These are phyloP conservation scores for Phaeosphaeria sp. DNA, from an alignment of 2,329 filamentous ascomycete species.

Conservation along the genomic window DNA sequence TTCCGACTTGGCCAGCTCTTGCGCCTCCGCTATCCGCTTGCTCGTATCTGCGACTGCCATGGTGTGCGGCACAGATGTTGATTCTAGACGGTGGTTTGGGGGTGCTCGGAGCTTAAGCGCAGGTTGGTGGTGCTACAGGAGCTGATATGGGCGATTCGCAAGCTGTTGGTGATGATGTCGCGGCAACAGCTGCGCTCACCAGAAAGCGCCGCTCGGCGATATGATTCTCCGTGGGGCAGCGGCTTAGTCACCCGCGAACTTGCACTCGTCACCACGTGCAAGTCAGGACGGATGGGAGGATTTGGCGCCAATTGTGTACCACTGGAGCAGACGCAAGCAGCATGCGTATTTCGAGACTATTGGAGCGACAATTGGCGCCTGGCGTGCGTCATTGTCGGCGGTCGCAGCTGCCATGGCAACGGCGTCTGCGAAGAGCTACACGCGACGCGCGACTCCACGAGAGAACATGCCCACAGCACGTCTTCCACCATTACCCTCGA, in stretches of 20 bases:
- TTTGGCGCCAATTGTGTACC: neutral
- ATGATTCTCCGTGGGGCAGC: slow-evolving; percentile 2
- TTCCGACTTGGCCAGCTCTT: slow-evolving; percentile 80
- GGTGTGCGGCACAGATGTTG: slow-evolving; percentile 10
- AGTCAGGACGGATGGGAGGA: neutral
- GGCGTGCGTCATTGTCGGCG: neutral
- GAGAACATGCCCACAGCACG: neutral
- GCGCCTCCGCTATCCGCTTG: slow-evolving; percentile 83
- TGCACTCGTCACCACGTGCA: neutral
- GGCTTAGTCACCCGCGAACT: slow-evolving; percentile 1
- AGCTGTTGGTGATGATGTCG: slow-evolving; percentile 18
- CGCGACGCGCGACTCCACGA: slow-evolving; percentile 4
- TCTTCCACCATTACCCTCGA: neutral
- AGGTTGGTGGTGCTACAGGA: neutral
- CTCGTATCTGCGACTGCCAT: slow-evolving; percentile 57
- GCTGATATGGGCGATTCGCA: neutral
- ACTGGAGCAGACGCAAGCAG: neutral
- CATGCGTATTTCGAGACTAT: neutral
- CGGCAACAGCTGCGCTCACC: slow-evolving; percentile 15
- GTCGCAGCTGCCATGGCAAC: slow-evolving; percentile 14
- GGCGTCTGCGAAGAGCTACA: slow-evolving; percentile 1
- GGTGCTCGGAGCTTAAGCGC: slow-evolving; percentile 3
- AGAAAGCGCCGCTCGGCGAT: slow-evolving; percentile 15
- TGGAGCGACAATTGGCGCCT: neutral
- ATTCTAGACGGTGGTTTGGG: neutral